A percentile compares a stretch with the other conserved stretches of the same genome.
These are phyloP conservation scores for Mortierella sp. DNA, from an alignment of 371 early-diverging fungal genomes.

Conservation along the genomic window DNA sequence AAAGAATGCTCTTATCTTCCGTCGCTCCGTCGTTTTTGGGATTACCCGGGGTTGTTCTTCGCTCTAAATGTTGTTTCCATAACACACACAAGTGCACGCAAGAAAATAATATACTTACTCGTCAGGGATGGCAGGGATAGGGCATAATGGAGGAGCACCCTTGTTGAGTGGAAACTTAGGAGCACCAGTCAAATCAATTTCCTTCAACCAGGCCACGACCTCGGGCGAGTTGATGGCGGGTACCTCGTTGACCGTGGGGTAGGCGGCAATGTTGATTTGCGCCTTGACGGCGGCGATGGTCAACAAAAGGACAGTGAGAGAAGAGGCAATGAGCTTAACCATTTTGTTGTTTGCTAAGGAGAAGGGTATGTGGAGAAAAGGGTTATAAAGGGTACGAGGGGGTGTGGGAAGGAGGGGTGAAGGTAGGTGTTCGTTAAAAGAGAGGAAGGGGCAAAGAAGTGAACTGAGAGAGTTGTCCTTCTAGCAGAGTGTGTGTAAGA, in stretches of 20 bases:
- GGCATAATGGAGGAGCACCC: conserved; percentile 48
- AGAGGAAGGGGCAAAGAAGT: conserved; percentile 34
- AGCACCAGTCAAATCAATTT: conserved; percentile 49
- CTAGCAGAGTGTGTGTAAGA: conserved; percentile 21
- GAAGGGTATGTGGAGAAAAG: not conserved
- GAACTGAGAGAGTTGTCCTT: not conserved
- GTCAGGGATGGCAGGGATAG: conserved; percentile 18
- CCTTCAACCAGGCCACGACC: conserved; percentile 54
- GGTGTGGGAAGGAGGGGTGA: conserved; percentile 27
- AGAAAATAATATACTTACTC: conserved; percentile 30
- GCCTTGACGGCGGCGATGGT: conserved; percentile 47
- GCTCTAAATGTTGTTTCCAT: not conserved
- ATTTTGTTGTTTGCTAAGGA: conserved; percentile 1
- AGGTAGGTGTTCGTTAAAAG: conserved; percentile 38
- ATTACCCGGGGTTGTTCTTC: too few species aligned
- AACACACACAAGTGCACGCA: too few species aligned
- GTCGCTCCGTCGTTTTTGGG: too few species aligned
- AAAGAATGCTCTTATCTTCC: too few species aligned
- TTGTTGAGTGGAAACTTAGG: conserved; percentile 26
- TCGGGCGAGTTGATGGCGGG: conserved; percentile 31
- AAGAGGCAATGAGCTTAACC: conserved; percentile 39
- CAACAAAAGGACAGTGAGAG: conserved; percentile 41
- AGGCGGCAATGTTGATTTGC: conserved; percentile 33
- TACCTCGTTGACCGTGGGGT: conserved; percentile 37
- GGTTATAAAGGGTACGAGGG: too few species aligned